Evolutionary conservation across 2,329 filamentous ascomycete species (phyloP), one percentile per base, ranked within the genome.

Genomic region (Bipolaris zeicola): DNA sequence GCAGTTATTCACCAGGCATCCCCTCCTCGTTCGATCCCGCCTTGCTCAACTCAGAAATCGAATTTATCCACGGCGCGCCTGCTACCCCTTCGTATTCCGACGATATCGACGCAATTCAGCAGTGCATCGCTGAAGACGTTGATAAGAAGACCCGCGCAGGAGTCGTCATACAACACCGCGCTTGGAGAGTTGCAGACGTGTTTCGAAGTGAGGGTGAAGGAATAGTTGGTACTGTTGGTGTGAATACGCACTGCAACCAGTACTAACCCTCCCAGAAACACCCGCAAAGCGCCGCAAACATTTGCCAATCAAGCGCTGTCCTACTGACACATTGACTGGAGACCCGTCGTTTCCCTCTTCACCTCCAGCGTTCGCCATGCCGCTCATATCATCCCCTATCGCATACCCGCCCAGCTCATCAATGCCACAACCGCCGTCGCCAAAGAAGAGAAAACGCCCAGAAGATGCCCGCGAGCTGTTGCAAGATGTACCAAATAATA

Each of bases 361-460:
- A 26, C 78, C 79, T 37, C 85, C 82, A n/a, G 70, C 63, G 65
- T 68, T 81, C 81, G 83, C 82, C 52, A 89, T 89, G 86, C 77
- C 85, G 24, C 79, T 82, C 36, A 79, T 83, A 37, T 88, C 87
- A 6, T 87, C 87, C 13, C 84, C 87, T 2, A 74, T 87, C 18
- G 69, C 79, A 24, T 85, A 85, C 57, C 84, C 85, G 2, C 74
- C 79, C 6, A 85, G 80, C 66, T 84, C 85, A 1, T 74, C 76
- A 3, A 55, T 67, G 26, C 72, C 73, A 13, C 61, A 64, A n/a
- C 48, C 55, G 47, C 54, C 74, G 57, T 74, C 77, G 46, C 70
- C 75, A 7, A 73, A 72, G 61, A 78, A 78, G 60, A 67, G 74
- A 45, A 78, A 77, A 62, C 71, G 70, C 33, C 55, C 67, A 6